Evolutionary conservation across 306 rosid genomes (phyloP).

Genomic region (Glycyrrhiza uralensis): DNA sequence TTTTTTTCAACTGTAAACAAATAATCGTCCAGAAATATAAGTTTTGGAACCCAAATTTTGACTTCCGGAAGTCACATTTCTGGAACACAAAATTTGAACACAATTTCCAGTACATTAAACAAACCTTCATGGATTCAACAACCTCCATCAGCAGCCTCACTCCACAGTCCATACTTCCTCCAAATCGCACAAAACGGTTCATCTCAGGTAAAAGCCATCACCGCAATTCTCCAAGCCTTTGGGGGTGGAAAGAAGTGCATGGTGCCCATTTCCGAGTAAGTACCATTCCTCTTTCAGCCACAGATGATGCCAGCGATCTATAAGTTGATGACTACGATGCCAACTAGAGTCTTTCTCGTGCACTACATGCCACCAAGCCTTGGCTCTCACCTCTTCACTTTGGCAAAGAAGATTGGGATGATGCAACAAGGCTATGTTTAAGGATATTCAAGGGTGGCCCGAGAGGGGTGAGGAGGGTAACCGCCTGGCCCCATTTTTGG

Average conservation of each 20-base stretch:
- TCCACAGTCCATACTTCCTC: slow-evolving; percentile 44
- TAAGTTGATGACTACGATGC: slow-evolving; percentile 42
- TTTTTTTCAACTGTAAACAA: too few relatives aligned
- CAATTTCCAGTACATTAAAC: too few relatives aligned
- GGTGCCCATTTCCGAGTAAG: slow-evolving; percentile 44
- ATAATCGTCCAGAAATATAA: too few relatives aligned
- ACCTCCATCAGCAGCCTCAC: too few relatives aligned
- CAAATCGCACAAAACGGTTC: slow-evolving; percentile 40
- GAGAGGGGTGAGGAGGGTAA: too few relatives aligned
- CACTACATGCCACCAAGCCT: slow-evolving; percentile 40
- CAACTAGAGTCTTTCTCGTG: slow-evolving; percentile 51
- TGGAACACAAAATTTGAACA: too few relatives aligned
- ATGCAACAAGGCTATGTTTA: slow-evolving; percentile 46
- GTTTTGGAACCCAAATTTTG: too few relatives aligned
- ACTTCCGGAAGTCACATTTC: too few relatives aligned
- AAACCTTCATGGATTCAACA: too few relatives aligned
- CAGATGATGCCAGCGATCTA: slow-evolving; percentile 39
- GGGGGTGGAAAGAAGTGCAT: slow-evolving; percentile 53
- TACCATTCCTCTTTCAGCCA: slow-evolving; percentile 34
- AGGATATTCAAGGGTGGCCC: too few relatives aligned
- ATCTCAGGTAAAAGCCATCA: slow-evolving; percentile 42
- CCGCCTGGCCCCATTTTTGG: too few relatives aligned
- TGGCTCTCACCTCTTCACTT: slow-evolving; percentile 35
- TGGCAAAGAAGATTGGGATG: slow-evolving; percentile 52
- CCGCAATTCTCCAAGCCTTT: slow-evolving; percentile 35